phyloP scores from a whole-genome alignment of 345 rosid genomes.

The Citrus inodora region DNA sequence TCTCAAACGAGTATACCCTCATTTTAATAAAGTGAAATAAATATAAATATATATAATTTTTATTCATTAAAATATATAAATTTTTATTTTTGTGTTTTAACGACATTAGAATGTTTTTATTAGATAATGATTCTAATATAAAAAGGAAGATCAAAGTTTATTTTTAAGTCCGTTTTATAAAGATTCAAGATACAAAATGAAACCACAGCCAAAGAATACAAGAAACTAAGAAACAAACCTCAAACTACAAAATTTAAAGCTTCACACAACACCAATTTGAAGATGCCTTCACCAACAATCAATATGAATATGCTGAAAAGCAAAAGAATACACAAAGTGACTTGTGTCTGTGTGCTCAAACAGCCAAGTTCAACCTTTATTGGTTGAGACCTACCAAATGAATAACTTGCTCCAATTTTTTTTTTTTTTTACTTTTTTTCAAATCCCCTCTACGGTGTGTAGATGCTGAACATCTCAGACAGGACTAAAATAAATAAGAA shows the following conservation, averaged over 20 bases:
- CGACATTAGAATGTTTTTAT: too few relatives aligned
- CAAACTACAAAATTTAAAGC: constrained; percentile 8
- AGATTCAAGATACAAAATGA: not conserved
- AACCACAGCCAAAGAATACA: not conserved
- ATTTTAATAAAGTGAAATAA: too few relatives aligned
- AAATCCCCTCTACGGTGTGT: constrained; percentile 12
- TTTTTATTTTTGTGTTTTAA: too few relatives aligned
- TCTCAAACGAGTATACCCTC: too few relatives aligned
- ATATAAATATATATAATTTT: too few relatives aligned
- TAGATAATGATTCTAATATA: too few relatives aligned
- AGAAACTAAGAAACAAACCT: not conserved
- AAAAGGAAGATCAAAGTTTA: too few relatives aligned
- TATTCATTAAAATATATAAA: too few relatives aligned
- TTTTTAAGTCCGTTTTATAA: not conserved
- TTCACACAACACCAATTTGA: constrained; percentile 5
- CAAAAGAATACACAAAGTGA: constrained; percentile 1
- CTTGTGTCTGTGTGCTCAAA: constrained; percentile 1
- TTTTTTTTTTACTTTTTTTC: too few relatives aligned
- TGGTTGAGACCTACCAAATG: constrained; percentile 20
- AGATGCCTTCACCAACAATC: not conserved
- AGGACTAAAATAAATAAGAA: constrained; percentile 16
- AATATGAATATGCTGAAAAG: not conserved
- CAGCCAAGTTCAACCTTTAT: constrained; percentile 16
- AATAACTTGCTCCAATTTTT: constrained; percentile 12
- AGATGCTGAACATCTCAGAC: constrained; percentile 10